Conservation (phyloP, 2,329 filamentous ascomycete species). For the Paecilomyces niveus region DNA sequence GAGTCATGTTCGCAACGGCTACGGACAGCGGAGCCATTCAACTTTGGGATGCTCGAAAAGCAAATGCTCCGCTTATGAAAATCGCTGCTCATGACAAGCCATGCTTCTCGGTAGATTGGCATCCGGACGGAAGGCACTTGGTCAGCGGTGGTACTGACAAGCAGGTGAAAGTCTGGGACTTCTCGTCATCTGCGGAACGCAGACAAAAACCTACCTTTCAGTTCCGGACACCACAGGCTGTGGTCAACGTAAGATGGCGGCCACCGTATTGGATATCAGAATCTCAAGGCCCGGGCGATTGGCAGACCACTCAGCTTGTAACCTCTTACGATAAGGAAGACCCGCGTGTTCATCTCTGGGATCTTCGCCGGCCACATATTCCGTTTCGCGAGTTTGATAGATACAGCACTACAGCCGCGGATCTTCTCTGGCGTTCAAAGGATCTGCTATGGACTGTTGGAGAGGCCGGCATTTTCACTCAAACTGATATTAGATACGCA, state of each 20-base stretch:
- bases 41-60: slow-evolving; percentile 56
- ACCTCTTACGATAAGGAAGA: slow-evolving; percentile 58
- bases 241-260: slow-evolving; percentile 56
- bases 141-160: slow-evolving; percentile 57
- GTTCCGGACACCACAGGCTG: slow-evolving; percentile 54
- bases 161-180: slow-evolving; percentile 59
- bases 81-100: slow-evolving; percentile 55
- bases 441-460: slow-evolving; percentile 60
- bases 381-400: slow-evolving; percentile 55
- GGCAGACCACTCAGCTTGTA: slow-evolving; percentile 56
- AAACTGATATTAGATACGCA: slow-evolving; percentile 55
- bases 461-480: slow-evolving; percentile 53
- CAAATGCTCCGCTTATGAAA: slow-evolving; percentile 50
- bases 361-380: slow-evolving; percentile 55
- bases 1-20: slow-evolving; percentile 56
- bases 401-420: slow-evolving; percentile 49
- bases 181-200: slow-evolving; percentile 48
- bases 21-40: slow-evolving; percentile 59
- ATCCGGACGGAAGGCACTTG: slow-evolving; percentile 59
- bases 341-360: slow-evolving; percentile 57
- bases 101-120: slow-evolving; percentile 60
- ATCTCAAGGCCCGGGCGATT: slow-evolving; percentile 44
- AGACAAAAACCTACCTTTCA: slow-evolving; percentile 54
- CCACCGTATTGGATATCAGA: slow-evolving; percentile 52
- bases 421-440: slow-evolving; percentile 58